These are phyloP conservation scores for Puccinia horiana DNA, from an alignment of 1,284 basidiomycete species.

Conservation along the genomic window DNA sequence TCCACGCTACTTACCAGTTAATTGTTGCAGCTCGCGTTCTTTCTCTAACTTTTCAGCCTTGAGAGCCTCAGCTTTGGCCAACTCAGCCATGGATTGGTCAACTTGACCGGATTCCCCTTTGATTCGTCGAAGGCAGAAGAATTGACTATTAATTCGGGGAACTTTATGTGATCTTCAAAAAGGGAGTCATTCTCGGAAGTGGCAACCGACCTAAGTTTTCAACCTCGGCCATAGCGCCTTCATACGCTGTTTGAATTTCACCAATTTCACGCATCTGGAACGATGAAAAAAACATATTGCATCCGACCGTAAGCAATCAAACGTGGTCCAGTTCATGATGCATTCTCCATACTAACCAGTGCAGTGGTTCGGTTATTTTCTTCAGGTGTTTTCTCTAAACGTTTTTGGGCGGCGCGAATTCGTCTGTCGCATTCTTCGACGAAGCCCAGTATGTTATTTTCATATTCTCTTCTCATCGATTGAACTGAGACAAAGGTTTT, in stretches of 20 bases:
- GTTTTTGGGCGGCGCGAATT: conserved; percentile 86
- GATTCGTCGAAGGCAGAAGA: neutral
- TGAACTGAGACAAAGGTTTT: conserved; percentile 60
- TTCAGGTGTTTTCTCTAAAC: conserved; percentile 98
- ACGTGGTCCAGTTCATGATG: neutral
- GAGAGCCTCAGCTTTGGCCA: conserved; percentile 94
- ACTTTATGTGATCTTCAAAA: conserved; percentile 49
- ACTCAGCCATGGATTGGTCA: conserved; percentile 95
- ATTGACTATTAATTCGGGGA: neutral
- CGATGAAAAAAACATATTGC: neutral
- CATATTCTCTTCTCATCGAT: conserved; percentile 88
- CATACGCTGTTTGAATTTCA: conserved; percentile 97
- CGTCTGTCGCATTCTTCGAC: conserved; percentile 97
- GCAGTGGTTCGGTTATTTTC: conserved; percentile 99
- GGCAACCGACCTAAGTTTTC: conserved; percentile 74
- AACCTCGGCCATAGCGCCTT: conserved; percentile 97
- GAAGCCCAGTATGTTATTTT: conserved; percentile 89
- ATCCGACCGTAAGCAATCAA: neutral
- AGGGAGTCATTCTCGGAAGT: conserved; percentile 30
- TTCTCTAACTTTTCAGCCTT: conserved; percentile 95
- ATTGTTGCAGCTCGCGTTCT: conserved; percentile 92
- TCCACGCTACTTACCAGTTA: conserved; percentile 64
- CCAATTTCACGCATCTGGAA: conserved; percentile 94
- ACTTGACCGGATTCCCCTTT: conserved; percentile 93
- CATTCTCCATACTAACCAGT: conserved; percentile 65